phyloP scores from a whole-genome alignment of 2,329 filamentous ascomycete genomes.

The Arthrinium phaeospermum region DNA sequence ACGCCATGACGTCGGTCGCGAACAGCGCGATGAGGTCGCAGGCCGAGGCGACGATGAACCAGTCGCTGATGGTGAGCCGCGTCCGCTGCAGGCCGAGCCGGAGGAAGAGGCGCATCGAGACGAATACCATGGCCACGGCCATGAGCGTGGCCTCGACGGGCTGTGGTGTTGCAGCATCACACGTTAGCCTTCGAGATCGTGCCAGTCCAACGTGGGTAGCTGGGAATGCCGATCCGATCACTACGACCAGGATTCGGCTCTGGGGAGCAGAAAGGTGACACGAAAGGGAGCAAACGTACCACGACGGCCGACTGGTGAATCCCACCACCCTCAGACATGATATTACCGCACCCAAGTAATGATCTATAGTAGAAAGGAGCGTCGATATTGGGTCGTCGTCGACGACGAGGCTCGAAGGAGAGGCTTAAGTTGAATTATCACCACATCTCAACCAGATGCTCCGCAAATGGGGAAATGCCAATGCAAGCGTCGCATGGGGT shows the following conservation, averaged over 20 bases:
- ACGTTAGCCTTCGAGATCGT: not conserved
- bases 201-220: not conserved
- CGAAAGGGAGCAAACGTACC: not conserved
- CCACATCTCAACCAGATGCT: not conserved
- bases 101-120: conserved; percentile 12
- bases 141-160: conserved; percentile 16
- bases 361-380: not conserved
- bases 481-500: not conserved
- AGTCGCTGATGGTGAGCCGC: conserved; percentile 16
- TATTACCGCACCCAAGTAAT: not conserved
- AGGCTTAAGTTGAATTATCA: not conserved
- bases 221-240: not conserved
- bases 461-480: not conserved
- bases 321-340: not conserved
- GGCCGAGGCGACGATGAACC: conserved; percentile 6
- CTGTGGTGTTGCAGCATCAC: not conserved
- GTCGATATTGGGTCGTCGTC: conserved; percentile 7
- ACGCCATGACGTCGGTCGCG: conserved; percentile 18
- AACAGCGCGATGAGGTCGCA: conserved; percentile 9
- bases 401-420: conserved; percentile 9
- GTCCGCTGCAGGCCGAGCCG: conserved; percentile 17
- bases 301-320: conserved; percentile 9
- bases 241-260: not conserved
- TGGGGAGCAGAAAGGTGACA: not conserved
- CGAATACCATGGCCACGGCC: conserved; percentile 11